Evolutionary conservation across 768 basidiomycete species (phyloP).

Genomic region (Leucocoprinus leucothites): DNA sequence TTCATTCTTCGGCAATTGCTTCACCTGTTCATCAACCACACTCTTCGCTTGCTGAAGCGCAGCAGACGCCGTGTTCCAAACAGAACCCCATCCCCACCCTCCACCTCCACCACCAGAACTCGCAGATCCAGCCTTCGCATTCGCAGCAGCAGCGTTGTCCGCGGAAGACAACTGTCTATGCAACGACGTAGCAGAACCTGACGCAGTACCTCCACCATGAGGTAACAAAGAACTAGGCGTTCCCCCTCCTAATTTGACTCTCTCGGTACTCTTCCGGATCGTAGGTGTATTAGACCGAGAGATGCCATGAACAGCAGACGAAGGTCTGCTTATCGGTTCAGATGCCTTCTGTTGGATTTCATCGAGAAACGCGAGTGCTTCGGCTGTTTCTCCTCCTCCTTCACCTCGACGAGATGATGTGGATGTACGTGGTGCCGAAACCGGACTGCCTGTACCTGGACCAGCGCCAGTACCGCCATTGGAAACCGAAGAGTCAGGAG

Average conservation of each 20-base stretch:
- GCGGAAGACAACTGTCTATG: slow-evolving; percentile 17
- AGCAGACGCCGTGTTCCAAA: slow-evolving; percentile 86
- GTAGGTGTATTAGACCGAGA: slow-evolving; percentile 71
- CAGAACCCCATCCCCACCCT: slow-evolving; percentile 79
- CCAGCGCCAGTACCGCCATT: slow-evolving; percentile 17
- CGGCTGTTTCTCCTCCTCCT: slow-evolving; percentile 60
- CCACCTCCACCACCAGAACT: slow-evolving; percentile 20
- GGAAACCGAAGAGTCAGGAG: slow-evolving; percentile 12
- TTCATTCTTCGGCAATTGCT: slow-evolving; percentile 80
- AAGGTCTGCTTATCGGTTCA: slow-evolving; percentile 62
- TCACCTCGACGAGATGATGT: neutral
- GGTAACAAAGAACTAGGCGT: slow-evolving; percentile 31
- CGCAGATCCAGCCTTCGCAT: slow-evolving; percentile 17
- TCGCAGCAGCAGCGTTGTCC: slow-evolving; percentile 20
- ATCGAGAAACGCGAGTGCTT: slow-evolving; percentile 90
- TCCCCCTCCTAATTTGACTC: slow-evolving; percentile 63
- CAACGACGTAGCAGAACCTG: slow-evolving; percentile 39
- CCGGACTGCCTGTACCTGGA: slow-evolving; percentile 9
- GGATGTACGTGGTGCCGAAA: neutral
- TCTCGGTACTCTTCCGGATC: slow-evolving; percentile 72
- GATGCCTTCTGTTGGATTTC: slow-evolving; percentile 92
- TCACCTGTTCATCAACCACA: slow-evolving; percentile 92
- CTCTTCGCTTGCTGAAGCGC: slow-evolving; percentile 85
- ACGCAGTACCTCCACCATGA: slow-evolving; percentile 27
- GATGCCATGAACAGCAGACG: slow-evolving; percentile 35